A percentile compares a stretch with the other conserved stretches of the same genome.
phyloP scores from a whole-genome alignment of 495 filamentous ascomycete genomes.

The Paragyromitra xinjiangensis region DNA sequence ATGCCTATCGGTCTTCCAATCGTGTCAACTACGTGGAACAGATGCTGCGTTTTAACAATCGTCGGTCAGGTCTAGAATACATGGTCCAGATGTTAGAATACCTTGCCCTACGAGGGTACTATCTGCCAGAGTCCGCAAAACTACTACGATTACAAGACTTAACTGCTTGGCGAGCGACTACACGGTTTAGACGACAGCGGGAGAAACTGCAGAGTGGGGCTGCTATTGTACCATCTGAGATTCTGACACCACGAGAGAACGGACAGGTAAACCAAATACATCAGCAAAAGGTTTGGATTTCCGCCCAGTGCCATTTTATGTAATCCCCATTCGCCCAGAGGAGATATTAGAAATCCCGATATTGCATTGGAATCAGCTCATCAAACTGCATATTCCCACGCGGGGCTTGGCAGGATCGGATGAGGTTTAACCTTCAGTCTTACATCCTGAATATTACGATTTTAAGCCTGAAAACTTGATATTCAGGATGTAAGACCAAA shows the following conservation, averaged over 20 bases:
- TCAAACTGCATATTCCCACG: too few relatives aligned
- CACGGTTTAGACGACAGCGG: background rate
- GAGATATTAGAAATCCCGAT: too few relatives aligned
- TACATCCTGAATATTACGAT: too few relatives aligned
- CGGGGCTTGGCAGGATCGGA: too few relatives aligned
- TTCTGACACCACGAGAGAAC: background rate
- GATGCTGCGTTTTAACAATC: background rate
- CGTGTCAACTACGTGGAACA: background rate
- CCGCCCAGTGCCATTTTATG: too few relatives aligned
- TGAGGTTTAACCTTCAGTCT: too few relatives aligned
- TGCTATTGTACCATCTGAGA: background rate
- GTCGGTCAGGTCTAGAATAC: background rate
- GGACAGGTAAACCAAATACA: background rate
- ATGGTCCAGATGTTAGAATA: slow-evolving; percentile 10
- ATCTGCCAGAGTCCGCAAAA: background rate
- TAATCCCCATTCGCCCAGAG: too few relatives aligned
- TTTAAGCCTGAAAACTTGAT: too few relatives aligned
- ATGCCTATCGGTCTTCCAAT: background rate
- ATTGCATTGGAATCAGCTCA: too few relatives aligned
- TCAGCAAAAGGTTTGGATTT: too few relatives aligned
- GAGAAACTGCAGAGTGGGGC: background rate
- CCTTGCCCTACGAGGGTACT: background rate
- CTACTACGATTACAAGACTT: background rate
- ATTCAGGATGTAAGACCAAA: too few relatives aligned
- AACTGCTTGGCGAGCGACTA: background rate